Evolutionary conservation across 2,329 filamentous ascomycete genomes (phyloP).

Genomic region (Fusarium nurragi): DNA sequence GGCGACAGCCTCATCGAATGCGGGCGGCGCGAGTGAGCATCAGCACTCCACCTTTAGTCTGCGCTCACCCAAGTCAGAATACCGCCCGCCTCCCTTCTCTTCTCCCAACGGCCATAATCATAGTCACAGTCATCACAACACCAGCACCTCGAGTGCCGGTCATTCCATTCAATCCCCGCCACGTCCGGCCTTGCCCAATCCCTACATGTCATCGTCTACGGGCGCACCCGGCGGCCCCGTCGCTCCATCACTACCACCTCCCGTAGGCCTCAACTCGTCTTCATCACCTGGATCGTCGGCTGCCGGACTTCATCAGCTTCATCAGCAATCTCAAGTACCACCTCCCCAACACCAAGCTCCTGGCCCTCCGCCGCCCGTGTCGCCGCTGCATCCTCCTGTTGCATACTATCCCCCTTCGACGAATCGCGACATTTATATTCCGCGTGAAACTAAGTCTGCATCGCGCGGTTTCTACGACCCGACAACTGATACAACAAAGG

Average conservation of each 20-base stretch:
- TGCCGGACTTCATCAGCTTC: slow-evolving; percentile 42
- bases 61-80: slow-evolving; percentile 60
- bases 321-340: slow-evolving; percentile 36
- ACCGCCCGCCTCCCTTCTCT: slow-evolving; percentile 47
- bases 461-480: slow-evolving; percentile 64
- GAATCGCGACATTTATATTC: slow-evolving; percentile 44
- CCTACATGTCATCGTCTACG: slow-evolving; percentile 51
- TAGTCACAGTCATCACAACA: slow-evolving; percentile 43
- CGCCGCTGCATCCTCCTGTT: slow-evolving; percentile 56
- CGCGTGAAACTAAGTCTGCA: slow-evolving; percentile 52
- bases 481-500: slow-evolving; percentile 60
- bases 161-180: slow-evolving; percentile 47
- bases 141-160: slow-evolving; percentile 42
- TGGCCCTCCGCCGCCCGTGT: slow-evolving; percentile 48
- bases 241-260: slow-evolving; percentile 47
- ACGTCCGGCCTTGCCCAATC: slow-evolving; percentile 46
- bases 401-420: slow-evolving; percentile 53
- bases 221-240: slow-evolving; percentile 45
- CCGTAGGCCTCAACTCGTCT: slow-evolving; percentile 42
- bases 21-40: slow-evolving; percentile 46
- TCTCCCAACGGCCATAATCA: slow-evolving; percentile 45
- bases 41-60: slow-evolving; percentile 59
- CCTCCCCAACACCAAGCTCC: slow-evolving; percentile 41
- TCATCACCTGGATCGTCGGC: slow-evolving; percentile 26
- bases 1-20: slow-evolving; percentile 37